These are phyloP conservation scores for Sugiyamaella grinbergsii DNA, from an alignment of 1,139 yeast genomes.

Conservation along the genomic window DNA sequence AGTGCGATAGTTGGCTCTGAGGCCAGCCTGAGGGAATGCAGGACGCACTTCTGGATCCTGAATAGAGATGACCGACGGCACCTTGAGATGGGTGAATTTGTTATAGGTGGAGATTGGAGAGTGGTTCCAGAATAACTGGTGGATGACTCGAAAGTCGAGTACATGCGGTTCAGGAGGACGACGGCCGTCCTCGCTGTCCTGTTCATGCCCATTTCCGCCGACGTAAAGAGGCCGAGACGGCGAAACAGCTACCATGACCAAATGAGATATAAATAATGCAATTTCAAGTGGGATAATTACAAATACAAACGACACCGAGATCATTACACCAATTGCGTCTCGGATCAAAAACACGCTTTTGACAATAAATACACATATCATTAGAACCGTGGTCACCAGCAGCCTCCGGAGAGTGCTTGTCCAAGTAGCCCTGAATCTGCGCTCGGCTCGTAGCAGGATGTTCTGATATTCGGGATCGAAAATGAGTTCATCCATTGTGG, in stretches of 20 bases:
- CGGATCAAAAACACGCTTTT: slow-evolving; percentile 29
- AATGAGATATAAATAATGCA: slow-evolving; percentile 25
- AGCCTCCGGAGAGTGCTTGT: slow-evolving; percentile 9
- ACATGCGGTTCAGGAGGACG: not conserved
- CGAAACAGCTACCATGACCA: slow-evolving; percentile 13
- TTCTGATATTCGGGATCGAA: slow-evolving; percentile 30
- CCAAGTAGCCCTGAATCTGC: slow-evolving; percentile 28
- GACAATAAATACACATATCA: slow-evolving; percentile 24
- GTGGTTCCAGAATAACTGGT: slow-evolving; percentile 34
- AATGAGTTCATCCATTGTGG: slow-evolving; percentile 6
- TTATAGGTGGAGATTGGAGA: slow-evolving; percentile 26
- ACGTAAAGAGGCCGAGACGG: not conserved
- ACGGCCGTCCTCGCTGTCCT: not conserved
- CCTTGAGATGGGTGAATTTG: slow-evolving; percentile 23
- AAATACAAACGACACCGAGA: slow-evolving; percentile 23
- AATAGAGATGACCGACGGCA: slow-evolving; percentile 21
- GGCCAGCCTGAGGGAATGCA: not conserved
- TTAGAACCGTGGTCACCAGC: slow-evolving; percentile 17
- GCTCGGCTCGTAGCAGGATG: slow-evolving; percentile 30
- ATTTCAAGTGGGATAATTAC: slow-evolving; percentile 33
- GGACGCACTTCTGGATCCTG: not conserved
- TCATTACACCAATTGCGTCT: slow-evolving; percentile 25
- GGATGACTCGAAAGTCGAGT: slow-evolving; percentile 28
- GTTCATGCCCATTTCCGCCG: not conserved
- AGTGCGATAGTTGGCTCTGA: not conserved